A percentile compares a stretch with the other conserved stretches of the same genome.
Conservation (phyloP, 208 protist genomes). For the Histomonas meleagridis region DNA sequence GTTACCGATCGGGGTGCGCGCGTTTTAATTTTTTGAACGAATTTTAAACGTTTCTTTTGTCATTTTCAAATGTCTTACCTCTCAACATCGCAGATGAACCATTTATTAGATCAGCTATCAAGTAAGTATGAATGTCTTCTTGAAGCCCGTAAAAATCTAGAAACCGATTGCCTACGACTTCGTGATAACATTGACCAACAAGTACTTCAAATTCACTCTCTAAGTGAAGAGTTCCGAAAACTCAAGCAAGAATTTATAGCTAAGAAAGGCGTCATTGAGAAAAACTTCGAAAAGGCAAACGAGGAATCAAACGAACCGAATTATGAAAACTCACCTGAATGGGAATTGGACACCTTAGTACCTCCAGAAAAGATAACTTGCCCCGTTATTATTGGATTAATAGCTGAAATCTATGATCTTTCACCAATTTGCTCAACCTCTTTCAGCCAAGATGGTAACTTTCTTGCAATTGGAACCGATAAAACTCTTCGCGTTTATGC, state of each 20-base stretch:
- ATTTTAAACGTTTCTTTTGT: too few relatives aligned
- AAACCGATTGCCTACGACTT: neutral
- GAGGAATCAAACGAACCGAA: neutral
- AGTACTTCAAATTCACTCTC: neutral
- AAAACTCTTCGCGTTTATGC: neutral
- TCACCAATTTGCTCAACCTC: constrained; percentile 9
- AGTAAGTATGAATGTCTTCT: neutral
- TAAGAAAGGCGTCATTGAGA: too few relatives aligned
- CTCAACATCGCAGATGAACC: neutral
- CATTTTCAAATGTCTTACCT: neutral
- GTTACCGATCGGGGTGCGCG: too few relatives aligned
- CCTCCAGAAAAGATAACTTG: neutral
- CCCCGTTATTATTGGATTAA: neutral
- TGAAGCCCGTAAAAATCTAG: neutral
- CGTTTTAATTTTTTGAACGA: too few relatives aligned
- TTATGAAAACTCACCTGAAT: neutral
- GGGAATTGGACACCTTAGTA: neutral
- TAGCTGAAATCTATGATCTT: neutral
- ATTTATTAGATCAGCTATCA: neutral
- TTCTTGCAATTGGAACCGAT: neutral
- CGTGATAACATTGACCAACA: neutral
- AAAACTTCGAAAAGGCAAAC: too few relatives aligned
- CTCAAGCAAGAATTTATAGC: neutral
- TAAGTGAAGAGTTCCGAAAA: neutral
- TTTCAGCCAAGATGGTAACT: neutral